phyloP scores from a whole-genome alignment of 805 yeast genomes.

The Wickerhamiella bombiphila region DNA sequence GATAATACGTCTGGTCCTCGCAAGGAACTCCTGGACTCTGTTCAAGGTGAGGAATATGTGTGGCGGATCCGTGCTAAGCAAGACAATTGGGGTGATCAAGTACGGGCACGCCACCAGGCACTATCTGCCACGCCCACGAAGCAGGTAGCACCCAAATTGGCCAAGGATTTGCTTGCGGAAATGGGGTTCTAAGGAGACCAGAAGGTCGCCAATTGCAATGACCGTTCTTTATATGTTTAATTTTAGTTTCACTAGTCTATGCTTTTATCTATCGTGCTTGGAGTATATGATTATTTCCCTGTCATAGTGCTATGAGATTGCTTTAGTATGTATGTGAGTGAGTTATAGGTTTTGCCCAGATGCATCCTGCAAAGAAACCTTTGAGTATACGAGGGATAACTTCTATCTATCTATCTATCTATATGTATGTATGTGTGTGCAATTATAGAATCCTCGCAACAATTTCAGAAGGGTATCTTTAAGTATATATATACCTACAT shows the following conservation, averaged over 20 bases:
- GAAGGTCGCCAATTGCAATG: background rate
- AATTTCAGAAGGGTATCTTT: too few species aligned
- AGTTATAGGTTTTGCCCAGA: too few species aligned
- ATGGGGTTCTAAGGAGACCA: constrained; percentile 8
- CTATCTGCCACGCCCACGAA: constrained; percentile 28
- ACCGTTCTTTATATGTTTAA: background rate
- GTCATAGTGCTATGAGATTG: too few species aligned
- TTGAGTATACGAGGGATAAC: too few species aligned
- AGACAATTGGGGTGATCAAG: constrained; percentile 69
- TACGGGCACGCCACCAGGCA: constrained; percentile 53
- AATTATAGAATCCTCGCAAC: too few species aligned
- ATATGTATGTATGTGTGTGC: background rate
- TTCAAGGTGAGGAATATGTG: constrained; percentile 52
- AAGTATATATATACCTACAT: background rate
- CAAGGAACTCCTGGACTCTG: constrained; percentile 31
- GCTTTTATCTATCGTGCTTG: background rate
- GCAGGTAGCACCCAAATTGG: constrained; percentile 5
- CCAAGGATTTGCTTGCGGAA: constrained; percentile 9
- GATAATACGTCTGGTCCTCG: constrained; percentile 25
- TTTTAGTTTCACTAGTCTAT: background rate
- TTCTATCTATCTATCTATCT: background rate
- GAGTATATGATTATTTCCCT: too few species aligned
- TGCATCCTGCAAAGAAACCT: too few species aligned
- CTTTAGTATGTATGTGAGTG: too few species aligned
- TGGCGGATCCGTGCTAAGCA: constrained; percentile 71